A percentile compares a stretch with the other conserved stretches of the same genome.
Conservation (phyloP, 257 asterid genomes). For the Fraxinus cuspidata region DNA sequence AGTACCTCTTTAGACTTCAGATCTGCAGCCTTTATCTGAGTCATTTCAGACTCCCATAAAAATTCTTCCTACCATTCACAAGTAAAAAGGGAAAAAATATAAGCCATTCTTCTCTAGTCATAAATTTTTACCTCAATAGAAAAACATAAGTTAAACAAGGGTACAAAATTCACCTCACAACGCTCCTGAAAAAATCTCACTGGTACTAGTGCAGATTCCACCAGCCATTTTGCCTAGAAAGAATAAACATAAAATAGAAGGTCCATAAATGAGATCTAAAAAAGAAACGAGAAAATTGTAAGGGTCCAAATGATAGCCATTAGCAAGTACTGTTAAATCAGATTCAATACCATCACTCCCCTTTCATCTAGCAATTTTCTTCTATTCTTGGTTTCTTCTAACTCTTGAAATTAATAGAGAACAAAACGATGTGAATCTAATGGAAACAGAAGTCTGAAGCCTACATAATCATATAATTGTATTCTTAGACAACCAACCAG, state of each 20-base stretch:
- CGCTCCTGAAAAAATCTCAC: slow-evolving; percentile 96
- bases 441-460: not conserved
- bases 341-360: not conserved
- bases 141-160: slow-evolving; percentile 12
- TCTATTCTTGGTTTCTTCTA: not conserved
- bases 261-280: slow-evolving; percentile 4
- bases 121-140: not conserved
- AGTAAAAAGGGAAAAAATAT: slow-evolving; percentile 21
- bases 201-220: slow-evolving; percentile 93
- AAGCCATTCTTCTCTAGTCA: slow-evolving; percentile 15
- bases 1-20: slow-evolving; percentile 96
- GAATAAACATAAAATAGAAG: slow-evolving; percentile 15
- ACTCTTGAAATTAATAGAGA: not conserved
- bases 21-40: slow-evolving; percentile 91
- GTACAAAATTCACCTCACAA: slow-evolving; percentile 66
- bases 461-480: not conserved
- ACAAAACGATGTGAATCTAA: not conserved
- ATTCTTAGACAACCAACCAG: not conserved
- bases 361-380: not conserved
- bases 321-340: slow-evolving; percentile 2
- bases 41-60: slow-evolving; percentile 94
- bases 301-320: not conserved
- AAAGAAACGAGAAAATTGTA: slow-evolving; percentile 10
- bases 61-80: slow-evolving; percentile 75
- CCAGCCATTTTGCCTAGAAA: slow-evolving; percentile 91